Evolutionary conservation across 1,284 basidiomycete species (phyloP).

Genomic region (Leccinum pachyderme): DNA sequence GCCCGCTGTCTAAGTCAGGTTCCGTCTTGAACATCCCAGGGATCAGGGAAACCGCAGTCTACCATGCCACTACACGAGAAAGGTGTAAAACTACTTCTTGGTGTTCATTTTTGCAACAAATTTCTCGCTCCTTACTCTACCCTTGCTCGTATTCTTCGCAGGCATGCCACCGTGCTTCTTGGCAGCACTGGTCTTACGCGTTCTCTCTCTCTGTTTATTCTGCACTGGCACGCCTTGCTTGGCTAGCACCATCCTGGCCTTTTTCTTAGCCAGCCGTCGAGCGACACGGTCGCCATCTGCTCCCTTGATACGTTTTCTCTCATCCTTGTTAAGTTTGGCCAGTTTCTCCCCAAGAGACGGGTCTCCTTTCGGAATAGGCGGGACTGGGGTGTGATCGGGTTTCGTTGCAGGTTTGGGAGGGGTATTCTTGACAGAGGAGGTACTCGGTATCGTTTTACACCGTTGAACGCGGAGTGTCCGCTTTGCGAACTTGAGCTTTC

Average conservation of each 20-base stretch:
- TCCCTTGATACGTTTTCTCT: conserved; percentile 80
- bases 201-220: conserved; percentile 43
- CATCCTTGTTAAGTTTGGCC: conserved; percentile 76
- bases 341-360: conserved; percentile 77
- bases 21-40: too few relatives aligned
- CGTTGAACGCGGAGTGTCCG: conserved; percentile 83
- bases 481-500: conserved; percentile 85
- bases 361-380: conserved; percentile 69
- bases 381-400: conserved; percentile 12
- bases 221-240: conserved; percentile 41
- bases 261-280: conserved; percentile 86
- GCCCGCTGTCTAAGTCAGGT: too few relatives aligned
- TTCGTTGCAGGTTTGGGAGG: conserved; percentile 14
- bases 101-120: conserved; percentile 54
- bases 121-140: conserved; percentile 57
- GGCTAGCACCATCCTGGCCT: conserved; percentile 54
- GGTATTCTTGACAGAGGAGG: conserved; percentile 12
- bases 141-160: conserved; percentile 48
- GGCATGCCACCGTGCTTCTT: conserved; percentile 30
- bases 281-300: conserved; percentile 76
- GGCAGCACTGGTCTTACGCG: conserved; percentile 47
- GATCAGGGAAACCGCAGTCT: too few relatives aligned
- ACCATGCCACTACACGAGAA: not conserved
- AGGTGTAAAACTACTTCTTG: conserved; percentile 45
- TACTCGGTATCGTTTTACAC: conserved; percentile 63